These are phyloP conservation scores for Cucumis cinereus DNA, from an alignment of 306 rosid genomes.

Conservation along the genomic window DNA sequence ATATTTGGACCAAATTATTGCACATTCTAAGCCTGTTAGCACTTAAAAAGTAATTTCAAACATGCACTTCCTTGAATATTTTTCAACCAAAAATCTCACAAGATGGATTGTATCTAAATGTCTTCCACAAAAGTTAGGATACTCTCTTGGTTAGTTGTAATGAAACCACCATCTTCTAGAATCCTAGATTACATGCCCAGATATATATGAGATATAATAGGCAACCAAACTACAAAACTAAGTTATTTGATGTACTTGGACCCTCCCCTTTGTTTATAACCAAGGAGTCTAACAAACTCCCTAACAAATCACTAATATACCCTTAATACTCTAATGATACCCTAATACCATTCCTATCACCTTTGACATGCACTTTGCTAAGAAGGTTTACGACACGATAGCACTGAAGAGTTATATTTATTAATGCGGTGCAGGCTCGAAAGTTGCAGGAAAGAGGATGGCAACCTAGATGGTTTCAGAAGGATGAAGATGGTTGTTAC, in stretches of 20 bases:
- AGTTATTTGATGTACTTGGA: no score
- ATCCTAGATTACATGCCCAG: neutral
- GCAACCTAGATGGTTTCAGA: slow-evolving; percentile 93
- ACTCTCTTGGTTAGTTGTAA: neutral
- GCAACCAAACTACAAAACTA: no score
- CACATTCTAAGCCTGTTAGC: no score
- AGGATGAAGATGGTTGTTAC: slow-evolving; percentile 80
- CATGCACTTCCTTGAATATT: neutral
- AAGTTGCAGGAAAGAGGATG: slow-evolving; percentile 97
- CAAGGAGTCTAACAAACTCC: no score
- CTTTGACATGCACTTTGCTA: neutral
- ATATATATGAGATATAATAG: no score
- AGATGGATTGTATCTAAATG: neutral
- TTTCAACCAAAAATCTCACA: neutral
- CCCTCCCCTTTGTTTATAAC: no score
- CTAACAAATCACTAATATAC: no score
- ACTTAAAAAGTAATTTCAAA: no score
- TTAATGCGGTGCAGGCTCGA: slow-evolving; percentile 53
- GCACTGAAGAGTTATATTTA: neutral
- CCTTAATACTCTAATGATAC: no score
- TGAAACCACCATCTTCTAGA: neutral
- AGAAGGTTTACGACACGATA: neutral
- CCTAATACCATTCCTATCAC: no score
- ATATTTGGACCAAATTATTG: no score
- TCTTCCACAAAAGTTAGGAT: neutral